These are phyloP conservation scores for Pythium volutum DNA, from an alignment of 352 stramenopile genomes.

Conservation along the genomic window DNA sequence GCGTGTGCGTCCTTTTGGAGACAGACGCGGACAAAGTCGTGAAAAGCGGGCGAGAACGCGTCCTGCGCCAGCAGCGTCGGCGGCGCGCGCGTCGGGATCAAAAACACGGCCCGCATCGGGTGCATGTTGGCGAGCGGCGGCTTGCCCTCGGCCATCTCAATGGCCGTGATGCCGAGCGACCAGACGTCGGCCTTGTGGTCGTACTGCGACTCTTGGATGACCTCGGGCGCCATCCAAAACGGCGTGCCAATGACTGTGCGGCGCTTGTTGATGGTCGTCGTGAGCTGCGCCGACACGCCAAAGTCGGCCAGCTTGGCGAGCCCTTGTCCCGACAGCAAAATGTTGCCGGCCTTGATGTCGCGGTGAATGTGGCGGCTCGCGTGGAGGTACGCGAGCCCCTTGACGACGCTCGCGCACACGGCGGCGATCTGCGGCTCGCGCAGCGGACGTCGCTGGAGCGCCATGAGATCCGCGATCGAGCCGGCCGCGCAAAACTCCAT, in stretches of 20 bases:
- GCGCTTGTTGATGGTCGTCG: constrained; percentile 88
- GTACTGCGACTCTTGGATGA: constrained; percentile 87
- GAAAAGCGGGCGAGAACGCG: constrained; percentile 66
- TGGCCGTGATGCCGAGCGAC: constrained; percentile 87
- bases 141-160: constrained; percentile 86
- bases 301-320: constrained; percentile 90
- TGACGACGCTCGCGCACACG: constrained; percentile 72
- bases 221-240: constrained; percentile 92
- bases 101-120: constrained; percentile 98
- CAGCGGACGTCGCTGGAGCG: constrained; percentile 26
- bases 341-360: constrained; percentile 82
- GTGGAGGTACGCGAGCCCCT: constrained; percentile 78
- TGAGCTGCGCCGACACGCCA: constrained; percentile 87
- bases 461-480: constrained; percentile 88
- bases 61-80: constrained; percentile 69
- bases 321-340: constrained; percentile 72
- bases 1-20: constrained; percentile 86
- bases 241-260: constrained; percentile 88
- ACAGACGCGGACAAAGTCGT: constrained; percentile 89
- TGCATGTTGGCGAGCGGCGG: constrained; percentile 93
- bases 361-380: constrained; percentile 84
- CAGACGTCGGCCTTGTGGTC: constrained; percentile 82
- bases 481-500: constrained; percentile 94
- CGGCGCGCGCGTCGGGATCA: constrained; percentile 95
- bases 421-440: constrained; percentile 69